Percentiles rank a stretch among this genome's conserved stretches.
Evolutionary conservation across 2,329 filamentous ascomycete genomes (phyloP).

Genomic region (Pseudogymnoascus sp.): DNA sequence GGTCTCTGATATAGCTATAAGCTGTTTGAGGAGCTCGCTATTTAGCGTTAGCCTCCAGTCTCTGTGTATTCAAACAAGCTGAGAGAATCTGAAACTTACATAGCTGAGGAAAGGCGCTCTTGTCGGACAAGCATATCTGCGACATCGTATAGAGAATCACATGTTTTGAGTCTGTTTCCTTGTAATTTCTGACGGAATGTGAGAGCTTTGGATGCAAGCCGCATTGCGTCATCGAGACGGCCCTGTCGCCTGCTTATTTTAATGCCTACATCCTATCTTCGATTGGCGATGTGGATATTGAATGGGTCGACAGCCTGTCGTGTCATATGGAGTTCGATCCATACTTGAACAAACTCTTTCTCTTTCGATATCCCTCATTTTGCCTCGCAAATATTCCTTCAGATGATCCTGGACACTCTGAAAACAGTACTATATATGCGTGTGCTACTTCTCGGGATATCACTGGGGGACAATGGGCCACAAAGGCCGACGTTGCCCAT

Average conservation of each 20-base stretch:
- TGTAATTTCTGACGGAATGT: slow-evolving; percentile 5
- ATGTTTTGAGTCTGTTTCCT: slow-evolving; percentile 3
- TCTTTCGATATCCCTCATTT: slow-evolving; percentile 25
- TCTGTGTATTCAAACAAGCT: background rate
- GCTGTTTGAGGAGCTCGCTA: slow-evolving; percentile 11
- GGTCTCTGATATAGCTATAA: background rate
- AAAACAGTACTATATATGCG: slow-evolving; percentile 7
- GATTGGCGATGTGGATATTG: slow-evolving; percentile 17
- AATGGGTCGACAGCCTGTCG: slow-evolving; percentile 22
- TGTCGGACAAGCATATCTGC: background rate
- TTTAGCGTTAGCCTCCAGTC: background rate
- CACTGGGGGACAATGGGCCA: slow-evolving; percentile 14
- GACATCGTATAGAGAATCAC: slow-evolving; percentile 12
- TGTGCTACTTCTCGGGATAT: slow-evolving; percentile 3
- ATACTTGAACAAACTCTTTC: slow-evolving; percentile 18
- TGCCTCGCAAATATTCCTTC: slow-evolving; percentile 16
- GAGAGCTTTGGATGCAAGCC: slow-evolving; percentile 10
- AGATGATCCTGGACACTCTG: background rate
- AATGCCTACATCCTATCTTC: slow-evolving; percentile 19
- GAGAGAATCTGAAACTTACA: background rate
- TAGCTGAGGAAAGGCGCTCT: background rate
- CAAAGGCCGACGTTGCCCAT: slow-evolving; percentile 16
- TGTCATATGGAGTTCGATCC: slow-evolving; percentile 25
- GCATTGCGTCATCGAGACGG: background rate
- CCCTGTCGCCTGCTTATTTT: slow-evolving; percentile 13